Conservation (phyloP, 257 asterid genomes). For the Penstemon davidsonii region DNA sequence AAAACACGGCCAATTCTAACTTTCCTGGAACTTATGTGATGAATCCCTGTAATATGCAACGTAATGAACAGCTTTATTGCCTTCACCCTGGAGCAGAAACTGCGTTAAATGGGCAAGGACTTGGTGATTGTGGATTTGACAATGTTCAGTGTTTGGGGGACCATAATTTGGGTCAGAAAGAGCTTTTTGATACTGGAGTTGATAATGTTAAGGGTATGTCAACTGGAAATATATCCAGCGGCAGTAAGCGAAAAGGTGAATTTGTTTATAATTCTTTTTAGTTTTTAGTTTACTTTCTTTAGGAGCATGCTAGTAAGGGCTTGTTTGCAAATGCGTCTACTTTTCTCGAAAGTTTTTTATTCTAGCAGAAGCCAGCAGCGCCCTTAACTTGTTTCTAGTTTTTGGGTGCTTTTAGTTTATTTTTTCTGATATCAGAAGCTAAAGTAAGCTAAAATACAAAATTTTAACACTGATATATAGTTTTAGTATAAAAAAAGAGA, state of each 20-base stretch:
- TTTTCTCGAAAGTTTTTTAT: too few species aligned
- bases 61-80: conserved; percentile 78
- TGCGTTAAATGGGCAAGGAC: conserved; percentile 47
- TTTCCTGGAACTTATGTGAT: conserved; percentile 60
- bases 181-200: conserved; percentile 48
- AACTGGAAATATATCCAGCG: conserved; percentile 37
- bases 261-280: not conserved
- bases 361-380: too few species aligned
- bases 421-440: too few species aligned
- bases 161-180: conserved; percentile 44
- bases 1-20: conserved; percentile 44
- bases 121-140: conserved; percentile 63
- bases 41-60: conserved; percentile 80
- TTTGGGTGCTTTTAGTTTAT: too few species aligned
- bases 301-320: not conserved
- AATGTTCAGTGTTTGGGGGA: conserved; percentile 58
- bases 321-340: too few species aligned
- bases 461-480: too few species aligned
- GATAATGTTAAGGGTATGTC: conserved; percentile 33
- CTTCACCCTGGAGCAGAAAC: conserved; percentile 69
- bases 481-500: too few species aligned
- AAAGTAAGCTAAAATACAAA: too few species aligned
- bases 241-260: conserved; percentile 59
- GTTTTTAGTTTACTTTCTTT: conserved; percentile 6
- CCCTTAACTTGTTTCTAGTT: too few species aligned